Conservation (phyloP, 2,329 filamentous ascomycete genomes). For the Curvularia verruculosa region DNA sequence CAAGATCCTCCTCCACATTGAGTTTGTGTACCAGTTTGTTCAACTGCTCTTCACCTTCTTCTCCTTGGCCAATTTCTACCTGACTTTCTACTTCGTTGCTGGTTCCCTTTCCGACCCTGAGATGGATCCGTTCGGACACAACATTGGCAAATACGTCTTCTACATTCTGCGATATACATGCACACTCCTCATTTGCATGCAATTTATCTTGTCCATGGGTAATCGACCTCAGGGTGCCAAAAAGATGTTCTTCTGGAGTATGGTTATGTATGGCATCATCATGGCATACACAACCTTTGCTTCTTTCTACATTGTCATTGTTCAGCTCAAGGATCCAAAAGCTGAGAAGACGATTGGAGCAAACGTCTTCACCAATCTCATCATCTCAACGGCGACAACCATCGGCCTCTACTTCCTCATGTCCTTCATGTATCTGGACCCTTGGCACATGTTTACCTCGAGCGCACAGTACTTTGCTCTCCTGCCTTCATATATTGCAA, state of each 20-base stretch:
- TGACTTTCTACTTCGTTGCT: constrained; percentile 97
- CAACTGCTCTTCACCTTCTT: constrained; percentile 96
- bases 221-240: constrained; percentile 95
- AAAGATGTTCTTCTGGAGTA: constrained; percentile 84
- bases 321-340: constrained; percentile 68
- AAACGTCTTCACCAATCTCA: constrained; percentile 93
- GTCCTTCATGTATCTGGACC: constrained; percentile 94
- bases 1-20: constrained; percentile 90
- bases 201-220: constrained; percentile 95
- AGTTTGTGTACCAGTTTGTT: constrained; percentile 94
- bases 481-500: constrained; percentile 93
- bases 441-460: constrained; percentile 98
- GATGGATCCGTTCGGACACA: constrained; percentile 90
- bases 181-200: constrained; percentile 85
- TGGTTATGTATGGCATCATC: constrained; percentile 90
- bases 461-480: constrained; percentile 91
- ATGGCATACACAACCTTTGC: constrained; percentile 96
- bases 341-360: constrained; percentile 69
- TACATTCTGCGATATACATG: constrained; percentile 82
- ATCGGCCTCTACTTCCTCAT: constrained; percentile 95
- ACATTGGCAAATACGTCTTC: constrained; percentile 84
- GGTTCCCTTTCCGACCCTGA: constrained; percentile 80
- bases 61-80: constrained; percentile 97
- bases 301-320: constrained; percentile 83
- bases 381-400: constrained; percentile 87